Conservation (phyloP, 2,329 filamentous ascomycete genomes). For the Hypocreales sp. region DNA sequence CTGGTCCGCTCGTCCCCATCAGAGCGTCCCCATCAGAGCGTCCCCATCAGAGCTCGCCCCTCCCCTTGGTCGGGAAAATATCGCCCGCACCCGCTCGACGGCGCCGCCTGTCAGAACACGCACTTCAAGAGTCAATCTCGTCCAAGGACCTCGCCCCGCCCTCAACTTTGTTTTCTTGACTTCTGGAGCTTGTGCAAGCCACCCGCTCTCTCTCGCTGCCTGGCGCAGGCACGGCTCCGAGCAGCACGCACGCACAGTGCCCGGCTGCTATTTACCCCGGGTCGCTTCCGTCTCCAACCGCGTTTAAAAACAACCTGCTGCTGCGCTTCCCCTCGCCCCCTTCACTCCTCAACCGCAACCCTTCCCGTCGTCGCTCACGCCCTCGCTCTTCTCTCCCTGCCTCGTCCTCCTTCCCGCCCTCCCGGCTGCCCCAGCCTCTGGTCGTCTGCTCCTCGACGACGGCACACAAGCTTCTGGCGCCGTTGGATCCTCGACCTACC, state of each 20-base stretch:
- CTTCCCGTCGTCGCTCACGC: too few species aligned
- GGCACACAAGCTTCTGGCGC: slow-evolving; percentile 1
- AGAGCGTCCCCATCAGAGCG: too few species aligned
- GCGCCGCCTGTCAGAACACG: slow-evolving; percentile 2
- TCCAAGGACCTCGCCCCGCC: neutral
- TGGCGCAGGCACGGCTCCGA: too few species aligned
- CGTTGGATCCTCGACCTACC: neutral
- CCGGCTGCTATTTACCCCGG: too few species aligned
- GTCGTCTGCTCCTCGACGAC: neutral
- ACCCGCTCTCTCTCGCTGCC: too few species aligned
- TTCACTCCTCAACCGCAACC: neutral
- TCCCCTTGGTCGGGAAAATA: slow-evolving; percentile 1
- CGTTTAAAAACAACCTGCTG: too few species aligned
- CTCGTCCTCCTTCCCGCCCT: neutral
- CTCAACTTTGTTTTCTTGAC: neutral
- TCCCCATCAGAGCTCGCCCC: too few species aligned
- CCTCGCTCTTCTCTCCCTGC: neutral
- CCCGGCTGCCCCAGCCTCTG: neutral
- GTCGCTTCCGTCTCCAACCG: too few species aligned
- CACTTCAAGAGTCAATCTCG: slow-evolving; percentile 3
- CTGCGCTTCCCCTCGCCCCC: too few species aligned
- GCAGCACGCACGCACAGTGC: too few species aligned
- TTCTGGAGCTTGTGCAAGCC: slow-evolving; percentile 1
- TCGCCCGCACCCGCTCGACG: slow-evolving; percentile 1
- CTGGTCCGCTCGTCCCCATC: neutral